A percentile compares a stretch with the other conserved stretches of the same genome.
Evolutionary conservation across 2,329 filamentous ascomycete genomes (phyloP).

Genomic region (Ciborinia camelliae): DNA sequence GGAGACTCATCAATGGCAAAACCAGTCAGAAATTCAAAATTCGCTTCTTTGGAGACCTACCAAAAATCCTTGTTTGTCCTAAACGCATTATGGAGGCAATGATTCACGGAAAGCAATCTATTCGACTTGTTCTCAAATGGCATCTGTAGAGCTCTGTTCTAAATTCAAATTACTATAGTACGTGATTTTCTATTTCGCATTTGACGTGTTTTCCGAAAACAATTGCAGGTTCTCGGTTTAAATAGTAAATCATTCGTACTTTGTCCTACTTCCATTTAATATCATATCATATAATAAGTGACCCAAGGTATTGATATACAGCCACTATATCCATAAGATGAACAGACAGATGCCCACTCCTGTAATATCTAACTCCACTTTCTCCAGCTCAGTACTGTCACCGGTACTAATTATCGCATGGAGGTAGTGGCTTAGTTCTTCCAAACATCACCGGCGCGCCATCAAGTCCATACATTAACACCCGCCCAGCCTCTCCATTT

Average conservation of each 20-base stretch:
- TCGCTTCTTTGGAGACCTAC: not conserved
- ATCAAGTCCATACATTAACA: not conserved
- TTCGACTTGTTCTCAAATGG: too few species aligned
- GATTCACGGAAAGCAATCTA: not conserved
- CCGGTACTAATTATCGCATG: too few species aligned
- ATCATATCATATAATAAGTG: not conserved
- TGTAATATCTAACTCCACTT: not conserved
- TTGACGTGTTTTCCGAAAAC: not conserved
- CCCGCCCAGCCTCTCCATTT: not conserved
- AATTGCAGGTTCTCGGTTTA: not conserved
- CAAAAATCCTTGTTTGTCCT: not conserved
- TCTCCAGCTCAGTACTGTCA: not conserved
- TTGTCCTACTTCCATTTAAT: not conserved
- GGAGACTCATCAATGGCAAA: not conserved
- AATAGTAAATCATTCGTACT: not conserved
- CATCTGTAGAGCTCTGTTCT: too few species aligned
- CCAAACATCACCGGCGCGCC: too few species aligned
- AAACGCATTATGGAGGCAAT: not conserved
- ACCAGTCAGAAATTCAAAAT: not conserved
- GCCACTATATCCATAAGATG: not conserved
- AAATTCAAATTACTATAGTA: not conserved
- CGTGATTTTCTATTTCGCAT: not conserved
- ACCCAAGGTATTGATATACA: not conserved
- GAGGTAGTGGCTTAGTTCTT: too few species aligned
- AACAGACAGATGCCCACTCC: not conserved